A percentile compares a stretch with the other conserved stretches of the same genome.
Evolutionary conservation across 768 basidiomycete genomes (phyloP).

Genomic region (Russula sp.): DNA sequence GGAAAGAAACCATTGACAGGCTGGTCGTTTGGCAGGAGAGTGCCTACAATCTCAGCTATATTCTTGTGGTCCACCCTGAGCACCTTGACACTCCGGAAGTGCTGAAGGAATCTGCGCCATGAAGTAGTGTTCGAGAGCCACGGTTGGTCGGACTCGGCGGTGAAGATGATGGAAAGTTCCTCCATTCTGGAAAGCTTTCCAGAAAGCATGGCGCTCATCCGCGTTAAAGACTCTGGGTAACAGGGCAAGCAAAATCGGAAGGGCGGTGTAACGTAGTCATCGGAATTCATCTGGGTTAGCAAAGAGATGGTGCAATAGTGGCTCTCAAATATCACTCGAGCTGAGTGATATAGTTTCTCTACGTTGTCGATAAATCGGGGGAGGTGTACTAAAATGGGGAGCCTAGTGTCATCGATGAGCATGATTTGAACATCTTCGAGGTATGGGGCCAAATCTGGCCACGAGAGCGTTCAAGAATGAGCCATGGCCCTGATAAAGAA

Average conservation of each 20-base stretch:
- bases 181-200: not conserved
- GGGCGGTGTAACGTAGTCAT: too few species aligned
- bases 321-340: not conserved
- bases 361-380: not conserved
- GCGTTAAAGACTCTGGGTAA: not conserved
- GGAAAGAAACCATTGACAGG: not conserved
- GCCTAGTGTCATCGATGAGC: accelerated
- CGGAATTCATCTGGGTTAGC: not conserved
- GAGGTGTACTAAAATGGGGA: not conserved
- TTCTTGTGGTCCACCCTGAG: not conserved
- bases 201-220: not conserved
- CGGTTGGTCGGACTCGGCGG: not conserved
- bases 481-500: not conserved
- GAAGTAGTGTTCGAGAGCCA: too few species aligned
- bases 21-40: not conserved
- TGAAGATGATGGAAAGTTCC: not conserved
- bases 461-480: not conserved
- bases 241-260: not conserved
- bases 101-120: too few species aligned
- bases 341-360: too few species aligned
- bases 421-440: not conserved
- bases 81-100: not conserved
- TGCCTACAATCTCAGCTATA: not conserved
- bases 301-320: not conserved
- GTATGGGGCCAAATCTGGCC: not conserved